Evolutionary conservation across 2,329 filamentous ascomycete species (phyloP).

Genomic region (Scortechinia acanthostroma): DNA sequence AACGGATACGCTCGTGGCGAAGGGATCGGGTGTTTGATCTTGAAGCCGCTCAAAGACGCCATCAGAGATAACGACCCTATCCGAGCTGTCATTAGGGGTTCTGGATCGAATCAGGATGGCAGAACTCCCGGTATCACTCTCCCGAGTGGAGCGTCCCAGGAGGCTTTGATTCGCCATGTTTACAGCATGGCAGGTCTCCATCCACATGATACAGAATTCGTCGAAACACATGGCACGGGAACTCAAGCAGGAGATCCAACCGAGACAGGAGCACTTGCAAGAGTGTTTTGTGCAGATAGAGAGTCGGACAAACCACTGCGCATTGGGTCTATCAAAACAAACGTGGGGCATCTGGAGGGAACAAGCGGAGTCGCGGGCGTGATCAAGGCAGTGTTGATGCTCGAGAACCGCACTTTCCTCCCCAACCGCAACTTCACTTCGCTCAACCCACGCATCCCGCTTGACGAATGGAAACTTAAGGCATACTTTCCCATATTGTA

Average conservation of each 20-base stretch:
- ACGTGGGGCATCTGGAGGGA: slow-evolving; percentile 18
- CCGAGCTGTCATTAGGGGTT: slow-evolving; percentile 18
- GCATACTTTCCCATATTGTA: slow-evolving; percentile 5
- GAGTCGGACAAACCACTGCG: slow-evolving; percentile 8
- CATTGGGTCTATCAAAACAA: slow-evolving; percentile 21
- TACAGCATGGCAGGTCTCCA: slow-evolving; percentile 17
- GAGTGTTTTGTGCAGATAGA: slow-evolving; percentile 11
- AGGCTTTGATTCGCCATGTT: slow-evolving; percentile 14
- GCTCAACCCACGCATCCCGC: slow-evolving; percentile 6
- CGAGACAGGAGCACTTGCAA: slow-evolving; percentile 17
- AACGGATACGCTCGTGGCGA: slow-evolving; percentile 6
- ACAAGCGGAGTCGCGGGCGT: slow-evolving; percentile 16
- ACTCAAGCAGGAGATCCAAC: slow-evolving; percentile 26
- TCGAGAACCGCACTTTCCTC: slow-evolving; percentile 15
- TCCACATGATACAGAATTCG: slow-evolving; percentile 13
- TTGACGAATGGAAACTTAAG: slow-evolving; percentile 10
- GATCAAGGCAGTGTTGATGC: slow-evolving; percentile 15
- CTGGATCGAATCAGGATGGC: slow-evolving; percentile 18
- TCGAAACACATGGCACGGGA: slow-evolving; percentile 30
- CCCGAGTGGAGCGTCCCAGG: slow-evolving; percentile 18
- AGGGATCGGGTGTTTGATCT: slow-evolving; percentile 33
- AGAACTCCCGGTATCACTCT: slow-evolving; percentile 22
- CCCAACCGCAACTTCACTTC: slow-evolving; percentile 11
- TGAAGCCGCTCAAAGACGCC: slow-evolving; percentile 34
- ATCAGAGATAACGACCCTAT: slow-evolving; percentile 29